Conservation (phyloP, 179 eudicot genomes). For the Heliamphora pulchella region DNA sequence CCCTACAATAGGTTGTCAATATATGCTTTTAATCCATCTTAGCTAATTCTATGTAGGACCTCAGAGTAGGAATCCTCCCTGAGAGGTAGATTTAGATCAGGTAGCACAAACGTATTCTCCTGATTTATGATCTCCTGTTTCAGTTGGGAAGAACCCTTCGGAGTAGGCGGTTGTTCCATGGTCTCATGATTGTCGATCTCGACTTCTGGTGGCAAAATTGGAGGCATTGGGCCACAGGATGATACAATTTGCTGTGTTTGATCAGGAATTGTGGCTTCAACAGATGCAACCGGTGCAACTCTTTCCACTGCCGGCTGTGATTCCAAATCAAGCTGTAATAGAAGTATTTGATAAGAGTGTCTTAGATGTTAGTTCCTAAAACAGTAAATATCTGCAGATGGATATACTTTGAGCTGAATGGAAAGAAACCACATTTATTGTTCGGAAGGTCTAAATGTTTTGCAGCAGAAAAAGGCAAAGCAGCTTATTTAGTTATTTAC, state of each 20-base stretch:
- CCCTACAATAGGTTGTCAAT: conserved; percentile 14
- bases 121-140: not conserved
- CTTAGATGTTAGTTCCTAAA: not conserved
- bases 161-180: conserved; percentile 6
- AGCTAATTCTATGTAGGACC: conserved; percentile 25
- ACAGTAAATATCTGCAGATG: not conserved
- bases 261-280: conserved; percentile 23
- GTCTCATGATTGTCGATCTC: conserved; percentile 17
- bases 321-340: conserved; percentile 42
- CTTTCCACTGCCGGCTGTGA: not conserved
- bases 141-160: conserved; percentile 4
- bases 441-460: not conserved
- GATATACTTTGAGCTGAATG: not conserved
- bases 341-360: not conserved
- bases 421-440: not conserved
- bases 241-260: conserved; percentile 18
- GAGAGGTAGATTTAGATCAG: conserved; percentile 66
- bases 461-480: not conserved
- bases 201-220: conserved; percentile 18
- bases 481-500: not conserved
- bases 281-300: conserved; percentile 17
- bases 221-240: conserved; percentile 24
- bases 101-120: conserved; percentile 45
- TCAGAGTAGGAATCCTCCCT: conserved; percentile 33
- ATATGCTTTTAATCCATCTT: conserved; percentile 5